These are phyloP conservation scores for Boletus subparvulus DNA, from an alignment of 768 basidiomycete species.

Conservation along the genomic window DNA sequence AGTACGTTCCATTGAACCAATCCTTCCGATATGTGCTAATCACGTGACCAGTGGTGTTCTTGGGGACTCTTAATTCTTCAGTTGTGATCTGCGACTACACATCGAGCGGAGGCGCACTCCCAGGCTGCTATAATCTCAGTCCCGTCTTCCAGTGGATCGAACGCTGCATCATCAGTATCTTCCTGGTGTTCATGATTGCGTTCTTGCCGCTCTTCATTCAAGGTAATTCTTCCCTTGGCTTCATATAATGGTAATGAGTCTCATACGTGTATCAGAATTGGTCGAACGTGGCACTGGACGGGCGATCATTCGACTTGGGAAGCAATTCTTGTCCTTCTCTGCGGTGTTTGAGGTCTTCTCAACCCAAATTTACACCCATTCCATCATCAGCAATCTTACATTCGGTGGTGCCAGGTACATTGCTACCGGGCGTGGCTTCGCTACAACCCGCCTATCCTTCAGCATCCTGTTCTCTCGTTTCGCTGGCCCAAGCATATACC, in stretches of 20 bases:
- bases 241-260: conserved; percentile 14
- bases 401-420: conserved; percentile 99
- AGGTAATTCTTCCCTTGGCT: conserved; percentile 48
- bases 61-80: conserved; percentile 87
- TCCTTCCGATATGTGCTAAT: conserved; percentile 15
- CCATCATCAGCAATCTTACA: conserved; percentile 93
- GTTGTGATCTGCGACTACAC: conserved; percentile 81
- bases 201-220: conserved; percentile 94
- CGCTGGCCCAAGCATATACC: conserved; percentile 96
- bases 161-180: conserved; percentile 95
- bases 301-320: conserved; percentile 86
- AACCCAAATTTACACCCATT: conserved; percentile 97
- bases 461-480: conserved; percentile 96
- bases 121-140: conserved; percentile 91
- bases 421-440: conserved; percentile 98
- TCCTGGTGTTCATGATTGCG: conserved; percentile 97
- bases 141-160: conserved; percentile 96
- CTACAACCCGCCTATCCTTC: conserved; percentile 93
- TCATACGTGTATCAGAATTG: conserved; percentile 57
- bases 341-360: conserved; percentile 98
- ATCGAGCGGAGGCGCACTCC: conserved; percentile 65
- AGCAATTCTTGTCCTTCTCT: conserved; percentile 92
- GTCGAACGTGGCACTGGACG: conserved; percentile 93
- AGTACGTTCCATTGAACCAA: conserved; percentile 48
- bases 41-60: conserved; percentile 72